Evolutionary conservation across 768 basidiomycete species (phyloP), one percentile per base, ranked within the genome.

Genomic region (Xerocomellus chrysenteron): DNA sequence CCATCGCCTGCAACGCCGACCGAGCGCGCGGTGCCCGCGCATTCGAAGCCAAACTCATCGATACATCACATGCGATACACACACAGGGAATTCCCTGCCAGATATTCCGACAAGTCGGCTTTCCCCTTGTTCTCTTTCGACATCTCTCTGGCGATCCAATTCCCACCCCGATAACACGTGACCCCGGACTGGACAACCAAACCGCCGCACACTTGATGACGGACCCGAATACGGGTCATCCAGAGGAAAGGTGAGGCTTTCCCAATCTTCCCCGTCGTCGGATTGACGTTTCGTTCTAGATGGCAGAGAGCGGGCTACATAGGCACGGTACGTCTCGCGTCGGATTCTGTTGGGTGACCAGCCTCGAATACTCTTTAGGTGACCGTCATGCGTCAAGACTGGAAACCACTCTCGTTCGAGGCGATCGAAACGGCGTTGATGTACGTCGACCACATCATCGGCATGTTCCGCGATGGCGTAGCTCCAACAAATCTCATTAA

Each of bases 361-460:
- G 12, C 33, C 8, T 47, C 14, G 41, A 50, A 49, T 0, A 4
- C 39, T 37, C 14, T 28, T 7, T 44, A 69, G 68, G 68, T 69
- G 42, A 69, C 61, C 4, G 57, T 67, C 26, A 67, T 69, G 56
- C 65, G 65, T 36, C 61, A 61, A 58, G 68, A 69, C 39, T 56
- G 58, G 41, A 63, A 63, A 14, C 28, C 60, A 0, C 65, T 69
- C 21, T 65, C 68, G 24, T 59, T 61, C 2, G 67, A 69, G 46
- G 68, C 64, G 1, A 47, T 67, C 3, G 68, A 69, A 50, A 69
- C 68, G 2, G 61, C 56, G 36, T 65, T 72, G 63, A 72, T 73
- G 69, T 75, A 69, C 30, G 66, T 70, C 33, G 72, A 75, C 59
- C 57, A 66, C 48, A 47, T 73, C 7, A 63, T 74, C 32, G 60